phyloP scores from a whole-genome alignment of 2,329 filamentous ascomycete genomes.

The Laburnicola sp. region DNA sequence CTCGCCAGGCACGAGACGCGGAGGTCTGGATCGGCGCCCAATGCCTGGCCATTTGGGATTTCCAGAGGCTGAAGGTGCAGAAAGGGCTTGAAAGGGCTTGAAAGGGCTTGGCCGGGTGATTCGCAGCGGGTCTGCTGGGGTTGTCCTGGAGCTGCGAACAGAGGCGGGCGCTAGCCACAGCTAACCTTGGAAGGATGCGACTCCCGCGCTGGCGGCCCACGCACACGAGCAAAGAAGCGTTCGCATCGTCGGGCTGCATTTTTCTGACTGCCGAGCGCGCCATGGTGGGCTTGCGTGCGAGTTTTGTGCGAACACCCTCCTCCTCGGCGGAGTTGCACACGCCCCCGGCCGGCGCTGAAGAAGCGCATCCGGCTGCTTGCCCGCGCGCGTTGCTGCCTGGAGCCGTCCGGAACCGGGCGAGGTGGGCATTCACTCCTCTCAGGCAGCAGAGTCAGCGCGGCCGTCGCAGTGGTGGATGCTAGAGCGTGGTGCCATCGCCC shows the following conservation, averaged over 20 bases:
- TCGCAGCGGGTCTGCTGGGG: conserved; percentile 19
- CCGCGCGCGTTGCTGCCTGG: conserved; percentile 32
- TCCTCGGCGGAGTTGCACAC: not conserved
- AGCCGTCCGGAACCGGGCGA: conserved; percentile 22
- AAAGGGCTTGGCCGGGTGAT: conserved; percentile 20
- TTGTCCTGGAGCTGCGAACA: not conserved
- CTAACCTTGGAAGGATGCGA: conserved; percentile 1
- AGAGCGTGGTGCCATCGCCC: not conserved
- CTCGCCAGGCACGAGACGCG: conserved; percentile 24
- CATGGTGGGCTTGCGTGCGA: not conserved
- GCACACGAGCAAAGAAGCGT: conserved; percentile 15
- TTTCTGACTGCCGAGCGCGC: not conserved
- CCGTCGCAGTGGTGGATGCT: not conserved
- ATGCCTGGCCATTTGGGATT: conserved; percentile 22
- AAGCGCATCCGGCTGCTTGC: not conserved
- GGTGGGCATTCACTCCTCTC: not conserved
- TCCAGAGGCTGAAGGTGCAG: conserved; percentile 12
- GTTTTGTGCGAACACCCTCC: conserved; percentile 10
- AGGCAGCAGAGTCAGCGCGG: conserved; percentile 5
- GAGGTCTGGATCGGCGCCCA: conserved; percentile 29
- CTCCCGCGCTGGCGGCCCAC: conserved; percentile 15
- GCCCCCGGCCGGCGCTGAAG: not conserved
- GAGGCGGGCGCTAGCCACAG: conserved; percentile 24
- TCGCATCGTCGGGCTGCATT: conserved; percentile 20
- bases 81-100: conserved; percentile 10